A percentile compares a stretch with the other conserved stretches of the same genome.
These are phyloP conservation scores for Tuber indicum DNA, from an alignment of 495 filamentous ascomycete species.

Conservation along the genomic window DNA sequence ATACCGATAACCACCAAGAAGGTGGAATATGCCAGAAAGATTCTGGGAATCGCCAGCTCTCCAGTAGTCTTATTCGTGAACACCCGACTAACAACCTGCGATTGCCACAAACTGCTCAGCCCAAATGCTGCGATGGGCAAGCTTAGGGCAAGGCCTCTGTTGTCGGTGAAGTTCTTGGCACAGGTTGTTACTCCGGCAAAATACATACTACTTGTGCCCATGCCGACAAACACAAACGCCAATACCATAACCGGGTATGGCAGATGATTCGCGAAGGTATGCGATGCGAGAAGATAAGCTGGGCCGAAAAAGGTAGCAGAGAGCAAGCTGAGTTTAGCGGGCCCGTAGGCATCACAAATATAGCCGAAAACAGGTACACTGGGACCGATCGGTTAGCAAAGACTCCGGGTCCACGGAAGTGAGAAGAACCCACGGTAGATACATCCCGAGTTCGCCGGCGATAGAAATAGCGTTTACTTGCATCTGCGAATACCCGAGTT, in stretches of 20 bases:
- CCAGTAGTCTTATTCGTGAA: slow-evolving; percentile 61
- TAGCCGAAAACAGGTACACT: slow-evolving; percentile 75
- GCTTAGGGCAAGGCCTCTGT: slow-evolving; percentile 80
- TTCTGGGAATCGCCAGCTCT: slow-evolving; percentile 79
- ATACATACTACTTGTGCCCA: slow-evolving; percentile 82
- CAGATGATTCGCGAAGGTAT: slow-evolving; percentile 64
- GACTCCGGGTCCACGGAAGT: not conserved
- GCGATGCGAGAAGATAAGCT: slow-evolving; percentile 82
- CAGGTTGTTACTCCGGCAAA: slow-evolving; percentile 83
- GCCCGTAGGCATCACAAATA: slow-evolving; percentile 80
- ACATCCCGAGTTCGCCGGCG: slow-evolving; percentile 80
- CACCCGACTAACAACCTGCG: slow-evolving; percentile 74
- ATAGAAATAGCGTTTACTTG: slow-evolving; percentile 86
- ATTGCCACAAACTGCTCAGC: slow-evolving; percentile 89
- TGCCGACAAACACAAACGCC: slow-evolving; percentile 73
- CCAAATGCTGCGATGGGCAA: slow-evolving; percentile 90
- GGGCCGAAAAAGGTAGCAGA: slow-evolving; percentile 66
- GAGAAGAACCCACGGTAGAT: slow-evolving; percentile 54
- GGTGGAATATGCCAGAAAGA: slow-evolving; percentile 73
- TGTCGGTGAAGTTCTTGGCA: slow-evolving; percentile 87
- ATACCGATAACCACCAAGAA: slow-evolving; percentile 64
- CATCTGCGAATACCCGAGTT: slow-evolving; percentile 78
- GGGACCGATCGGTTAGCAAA: slow-evolving; percentile 4
- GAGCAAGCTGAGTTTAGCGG: slow-evolving; percentile 63
- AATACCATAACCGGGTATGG: slow-evolving; percentile 77